Evolutionary conservation across 1,284 basidiomycete species (phyloP).

Genomic region (Rhodotorula sp.): DNA sequence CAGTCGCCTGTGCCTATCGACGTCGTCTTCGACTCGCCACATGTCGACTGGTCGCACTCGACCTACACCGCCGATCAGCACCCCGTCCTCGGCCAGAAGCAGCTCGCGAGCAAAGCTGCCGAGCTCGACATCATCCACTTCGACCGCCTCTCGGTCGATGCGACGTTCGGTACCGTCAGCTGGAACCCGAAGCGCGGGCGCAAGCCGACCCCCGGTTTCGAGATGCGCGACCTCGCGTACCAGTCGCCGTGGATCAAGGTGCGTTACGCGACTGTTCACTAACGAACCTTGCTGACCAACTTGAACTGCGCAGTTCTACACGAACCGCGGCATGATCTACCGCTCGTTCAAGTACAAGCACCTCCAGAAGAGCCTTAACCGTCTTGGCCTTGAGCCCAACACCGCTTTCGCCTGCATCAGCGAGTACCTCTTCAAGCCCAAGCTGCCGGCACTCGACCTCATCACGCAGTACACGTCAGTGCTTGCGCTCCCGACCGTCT

Average conservation of each 20-base stretch:
- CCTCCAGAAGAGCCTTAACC: constrained; percentile 24
- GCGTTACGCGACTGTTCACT: too few species aligned
- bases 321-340: constrained; percentile 37
- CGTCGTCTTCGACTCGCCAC: constrained; percentile 34
- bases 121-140: constrained; percentile 37
- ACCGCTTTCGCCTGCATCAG: constrained; percentile 34
- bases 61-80: constrained; percentile 18
- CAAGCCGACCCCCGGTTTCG: constrained; percentile 23
- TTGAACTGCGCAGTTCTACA: constrained; percentile 18
- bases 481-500: constrained; percentile 23
- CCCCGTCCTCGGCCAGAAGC: constrained; percentile 18
- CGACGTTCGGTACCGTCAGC: constrained; percentile 26
- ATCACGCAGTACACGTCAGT: constrained; percentile 33
- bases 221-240: constrained; percentile 29
- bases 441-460: constrained; percentile 29
- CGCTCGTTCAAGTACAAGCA: constrained; percentile 34
- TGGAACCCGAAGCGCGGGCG: constrained; percentile 21
- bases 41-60: constrained; percentile 32
- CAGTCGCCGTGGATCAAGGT: constrained; percentile 33
- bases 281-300: neutral
- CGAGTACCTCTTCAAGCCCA: constrained; percentile 36
- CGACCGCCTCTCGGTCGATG: constrained; percentile 29
- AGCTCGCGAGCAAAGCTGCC: constrained; percentile 9
- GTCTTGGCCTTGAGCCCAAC: constrained; percentile 19
- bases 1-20: constrained; percentile 36